Base-by-base conservation (phyloP, 2,329 filamentous ascomycete species). In the Sporothrix phasma region DNA sequence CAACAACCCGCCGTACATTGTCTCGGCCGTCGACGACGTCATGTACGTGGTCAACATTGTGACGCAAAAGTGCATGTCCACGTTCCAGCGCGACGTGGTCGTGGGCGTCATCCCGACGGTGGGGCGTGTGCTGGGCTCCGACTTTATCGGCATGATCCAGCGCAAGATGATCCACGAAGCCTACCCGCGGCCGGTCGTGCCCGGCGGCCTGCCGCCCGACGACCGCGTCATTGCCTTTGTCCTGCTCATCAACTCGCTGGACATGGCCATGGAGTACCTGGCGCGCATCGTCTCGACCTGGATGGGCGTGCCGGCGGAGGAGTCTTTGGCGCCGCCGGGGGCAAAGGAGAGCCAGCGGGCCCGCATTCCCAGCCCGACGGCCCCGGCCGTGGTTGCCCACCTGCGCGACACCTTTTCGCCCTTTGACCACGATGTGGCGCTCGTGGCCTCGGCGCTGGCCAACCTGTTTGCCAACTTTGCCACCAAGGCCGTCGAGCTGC, bases 11-110 rank as follows among this genome's bases (percentile, higher is more conserved):
- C 94, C 94, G 0, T 95, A 90, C 72, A 96, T 99, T 70, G 93
- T 94, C 49, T 92, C 92, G 1, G 92, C 93, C 0, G 92, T 99
- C 8, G 94, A 99, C 77, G 94, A 97, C 76, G 92, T 97, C 72
- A 97, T 99, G 93, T 99, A 97, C 76, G 97, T 99, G 70, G 90
- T 96, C 73, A 96, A 95, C 73, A 88, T 93, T 60, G 89, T 97
- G 39, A 81, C 97, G 7, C 88, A 95, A 68, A 88, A 93, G 68
- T 89, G 91, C 0, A 80, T 97, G 24, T 88, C 90, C 0, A 97
- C 95, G 0, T 90, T 89, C 2, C 92, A 97, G 73, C 81, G 87
- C 69, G 82, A 87, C 19, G 86, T 96, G 3, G 83, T 96, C 24
- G 84, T 85, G 47, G 89, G 84, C 64, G 89, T 96, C 6, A 77